Conservation (phyloP, 495 filamentous ascomycete species). For the Pyrenopolyporus hunteri region DNA sequence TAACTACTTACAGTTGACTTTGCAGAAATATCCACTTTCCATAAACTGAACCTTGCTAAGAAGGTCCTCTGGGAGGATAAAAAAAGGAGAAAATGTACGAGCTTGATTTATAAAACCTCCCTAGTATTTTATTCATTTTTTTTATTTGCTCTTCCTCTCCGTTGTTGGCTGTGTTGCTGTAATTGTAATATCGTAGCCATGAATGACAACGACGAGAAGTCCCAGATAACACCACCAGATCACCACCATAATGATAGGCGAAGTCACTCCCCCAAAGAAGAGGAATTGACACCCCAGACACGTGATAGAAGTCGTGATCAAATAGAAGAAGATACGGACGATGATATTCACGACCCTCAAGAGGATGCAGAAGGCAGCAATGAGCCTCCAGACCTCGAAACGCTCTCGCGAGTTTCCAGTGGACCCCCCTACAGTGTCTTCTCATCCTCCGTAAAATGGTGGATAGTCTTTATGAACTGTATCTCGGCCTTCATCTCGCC, state of each 20-base stretch:
- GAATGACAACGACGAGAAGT: slow-evolving; percentile 23
- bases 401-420: slow-evolving; percentile 44
- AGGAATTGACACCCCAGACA: slow-evolving; percentile 5
- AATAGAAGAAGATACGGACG: slow-evolving; percentile 9
- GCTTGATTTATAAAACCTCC: neutral
- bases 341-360: slow-evolving; percentile 7
- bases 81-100: slow-evolving; percentile 1
- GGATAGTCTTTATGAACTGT: slow-evolving; percentile 70
- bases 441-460: slow-evolving; percentile 58
- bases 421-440: slow-evolving; percentile 63
- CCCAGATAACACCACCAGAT: neutral
- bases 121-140: slow-evolving; percentile 2
- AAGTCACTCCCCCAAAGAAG: slow-evolving; percentile 17
- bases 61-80: neutral
- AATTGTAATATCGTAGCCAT: slow-evolving; percentile 13
- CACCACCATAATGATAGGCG: slow-evolving; percentile 2
- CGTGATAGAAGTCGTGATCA: slow-evolving; percentile 1
- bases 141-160: neutral
- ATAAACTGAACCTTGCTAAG: slow-evolving; percentile 12
- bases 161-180: neutral
- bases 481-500: slow-evolving; percentile 72
- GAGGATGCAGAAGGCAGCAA: slow-evolving; percentile 17
- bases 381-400: slow-evolving; percentile 29
- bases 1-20: neutral
- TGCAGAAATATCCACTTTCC: slow-evolving; percentile 21